Evolutionary conservation across 129 eudicot species (phyloP), one percentile per base, ranked within the genome.

Genomic region (Glebionis coronaria): DNA sequence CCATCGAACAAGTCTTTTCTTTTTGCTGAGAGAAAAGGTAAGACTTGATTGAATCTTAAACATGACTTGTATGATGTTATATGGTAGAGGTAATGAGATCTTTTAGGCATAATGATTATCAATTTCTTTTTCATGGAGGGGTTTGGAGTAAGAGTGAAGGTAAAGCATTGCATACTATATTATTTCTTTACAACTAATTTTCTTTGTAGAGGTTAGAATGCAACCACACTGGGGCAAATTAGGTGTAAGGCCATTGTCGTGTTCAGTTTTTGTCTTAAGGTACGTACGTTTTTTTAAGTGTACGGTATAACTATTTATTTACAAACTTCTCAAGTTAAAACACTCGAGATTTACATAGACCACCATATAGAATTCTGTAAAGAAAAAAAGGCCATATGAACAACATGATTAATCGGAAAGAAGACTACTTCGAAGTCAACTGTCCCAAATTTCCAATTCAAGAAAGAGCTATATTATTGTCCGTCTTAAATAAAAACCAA

Each of bases 81-180:
- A 56, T 57, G 56, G 63, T 46, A 50, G 75, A 27, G 14, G 53
- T 59, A 54, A 51, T 67, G 46, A 54, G n/a, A 54, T 68, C 57
- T 73, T 45, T 56, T 14, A 4, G 71, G 12, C 54, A 55, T 5
- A 27, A 20, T 75, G 77, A 90, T 65, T 84, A 70, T 63, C 56
- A 64, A 12, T 42, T 65, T 27, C 31, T 25, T 44, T 58, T 50
- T 35, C 20, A 9, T 28, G 23, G 63, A 46, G 38, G 46, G 15
- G 16, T 68, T 29, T 81, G 77, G 95, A 87, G 95, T 87, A 87
- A 75, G 85, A 87, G 93, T 87, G 84, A 91, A 91, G 97, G 73
- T 79, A 81, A 91, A 91, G 95, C 79, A 74, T 61, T 45, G 69
- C 46, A 54, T 67, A 70, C 12, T 16, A 68, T 71, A 50, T 68